phyloP scores from a whole-genome alignment of 495 filamentous ascomycete genomes.

The Trichocladium antarcticum region DNA sequence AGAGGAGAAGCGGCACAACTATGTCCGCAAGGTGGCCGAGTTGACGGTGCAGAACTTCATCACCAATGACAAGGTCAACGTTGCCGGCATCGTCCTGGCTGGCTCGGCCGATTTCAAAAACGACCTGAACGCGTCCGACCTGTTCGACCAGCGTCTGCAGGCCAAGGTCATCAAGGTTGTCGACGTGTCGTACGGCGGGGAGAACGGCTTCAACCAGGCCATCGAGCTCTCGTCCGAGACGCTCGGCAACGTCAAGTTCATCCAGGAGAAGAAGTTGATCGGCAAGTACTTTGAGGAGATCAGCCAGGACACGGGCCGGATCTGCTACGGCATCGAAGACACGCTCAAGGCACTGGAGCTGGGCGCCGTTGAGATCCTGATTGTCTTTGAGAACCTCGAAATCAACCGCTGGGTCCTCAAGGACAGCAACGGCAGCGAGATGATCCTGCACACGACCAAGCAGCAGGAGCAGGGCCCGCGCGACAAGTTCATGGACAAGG shows the following conservation, averaged over 20 bases:
- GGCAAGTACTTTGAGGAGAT: conserved; percentile 98
- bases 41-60: conserved; percentile 97
- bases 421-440: conserved; percentile 53
- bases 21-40: conserved; percentile 96
- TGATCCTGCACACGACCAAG: conserved; percentile 82
- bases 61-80: conserved; percentile 94
- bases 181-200: conserved; percentile 95
- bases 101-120: conserved; percentile 99
- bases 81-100: conserved; percentile 84
- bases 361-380: conserved; percentile 85
- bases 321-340: conserved; percentile 97
- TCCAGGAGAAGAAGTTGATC: conserved; percentile 99
- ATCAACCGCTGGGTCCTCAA: conserved; percentile 85
- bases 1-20: conserved; percentile 99
- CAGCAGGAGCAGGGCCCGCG: conserved; percentile 62
- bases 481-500: conserved; percentile 82
- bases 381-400: conserved; percentile 97
- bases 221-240: conserved; percentile 93
- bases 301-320: conserved; percentile 85
- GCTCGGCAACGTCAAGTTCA: conserved; percentile 98
- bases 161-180: conserved; percentile 98
- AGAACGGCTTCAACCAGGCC: conserved; percentile 99
- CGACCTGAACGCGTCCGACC: conserved; percentile 91
- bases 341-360: conserved; percentile 95
- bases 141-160: conserved; percentile 87